These are phyloP conservation scores for Protomyces lactucae-debilis DNA, from an alignment of 1,139 yeast genomes.

Conservation along the genomic window DNA sequence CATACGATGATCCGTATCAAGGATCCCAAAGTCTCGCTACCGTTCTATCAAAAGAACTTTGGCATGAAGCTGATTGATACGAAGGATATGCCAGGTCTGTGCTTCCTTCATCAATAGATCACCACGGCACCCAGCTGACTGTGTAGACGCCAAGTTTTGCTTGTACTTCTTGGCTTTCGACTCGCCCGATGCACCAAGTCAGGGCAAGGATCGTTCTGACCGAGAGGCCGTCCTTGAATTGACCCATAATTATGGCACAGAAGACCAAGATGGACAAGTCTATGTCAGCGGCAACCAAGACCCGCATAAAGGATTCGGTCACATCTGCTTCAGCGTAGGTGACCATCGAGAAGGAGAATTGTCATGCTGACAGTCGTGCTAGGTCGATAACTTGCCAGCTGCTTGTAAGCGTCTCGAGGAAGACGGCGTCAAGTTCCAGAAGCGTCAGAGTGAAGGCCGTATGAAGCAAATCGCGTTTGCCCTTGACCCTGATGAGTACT, in stretches of 20 bases:
- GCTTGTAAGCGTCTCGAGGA: constrained; percentile 53
- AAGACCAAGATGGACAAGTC: constrained; percentile 36
- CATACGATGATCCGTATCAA: constrained; percentile 61
- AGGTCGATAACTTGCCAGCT: constrained; percentile 71
- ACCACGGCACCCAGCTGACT: too few species aligned
- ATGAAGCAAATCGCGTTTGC: constrained; percentile 90
- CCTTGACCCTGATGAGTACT: constrained; percentile 82
- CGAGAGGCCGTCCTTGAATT: constrained; percentile 34
- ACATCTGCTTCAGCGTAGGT: constrained; percentile 55
- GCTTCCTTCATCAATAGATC: constrained; percentile 41
- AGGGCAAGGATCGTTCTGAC: constrained; percentile 52
- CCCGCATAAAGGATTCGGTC: constrained; percentile 85
- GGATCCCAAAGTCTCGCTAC: constrained; percentile 67
- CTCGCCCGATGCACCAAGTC: constrained; percentile 44
- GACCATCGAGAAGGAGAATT: background rate
- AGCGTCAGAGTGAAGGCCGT: constrained; percentile 81
- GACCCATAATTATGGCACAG: constrained; percentile 61
- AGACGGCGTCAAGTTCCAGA: constrained; percentile 69
- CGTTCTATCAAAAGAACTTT: constrained; percentile 68
- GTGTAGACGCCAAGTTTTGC: background rate
- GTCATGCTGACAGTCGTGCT: constrained; percentile 30
- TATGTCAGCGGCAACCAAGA: constrained; percentile 79
- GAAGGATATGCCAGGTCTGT: constrained; percentile 55
- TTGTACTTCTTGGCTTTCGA: constrained; percentile 57
- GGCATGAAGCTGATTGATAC: constrained; percentile 63